Evolutionary conservation across 305 asterid species (phyloP), one percentile per base, ranked within the genome.

Genomic region (Solanum aculeatissimum): DNA sequence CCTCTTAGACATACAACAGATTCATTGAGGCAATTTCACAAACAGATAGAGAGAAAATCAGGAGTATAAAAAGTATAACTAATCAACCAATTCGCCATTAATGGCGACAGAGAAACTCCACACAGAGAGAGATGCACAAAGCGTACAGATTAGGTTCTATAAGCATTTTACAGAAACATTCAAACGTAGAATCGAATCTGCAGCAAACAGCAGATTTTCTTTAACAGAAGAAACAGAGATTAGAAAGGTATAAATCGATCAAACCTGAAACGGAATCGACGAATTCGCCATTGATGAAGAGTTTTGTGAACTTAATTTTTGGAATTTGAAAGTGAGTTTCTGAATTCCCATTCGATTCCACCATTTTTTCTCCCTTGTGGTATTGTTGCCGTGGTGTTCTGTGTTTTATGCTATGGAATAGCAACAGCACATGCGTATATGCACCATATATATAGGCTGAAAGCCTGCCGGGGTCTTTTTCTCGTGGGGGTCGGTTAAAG

Each of bases 61-160:
- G n/a, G n/a, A n/a, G n/a, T n/a, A n/a, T n/a, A n/a, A n/a, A n/a
- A 6, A 14, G 40, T 63, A 40, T 19, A 29, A 85, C 90, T 86
- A 85, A 40, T 89, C 89, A 23, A 87, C 84, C 21, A 89, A 89
- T 42, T 85, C 84, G 4, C 91, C 91, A 86, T 89, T 87, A 85
- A 89, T 87, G 91, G 86, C 86, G 23, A 87, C 87, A 87, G 23
- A 89, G 86, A 72, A 89, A 89, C 72, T 87, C 27, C 12, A 57
- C 7, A 57, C 40, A 35, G 7, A 32, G 0, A 35, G 19, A 45
- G 5, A 18, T 23, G 60, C 23, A 54, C 60, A 54, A 54, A 54
- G 18, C 11, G 60, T 7, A 18, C 58, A 57, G 14, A 57, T n/a
- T 9, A 2, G 14, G 18, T 54, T 19, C 25, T 18, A 55, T 7